Evolutionary conservation across 2,329 filamentous ascomycete species (phyloP).

Genomic region (Elsinoe perseae): DNA sequence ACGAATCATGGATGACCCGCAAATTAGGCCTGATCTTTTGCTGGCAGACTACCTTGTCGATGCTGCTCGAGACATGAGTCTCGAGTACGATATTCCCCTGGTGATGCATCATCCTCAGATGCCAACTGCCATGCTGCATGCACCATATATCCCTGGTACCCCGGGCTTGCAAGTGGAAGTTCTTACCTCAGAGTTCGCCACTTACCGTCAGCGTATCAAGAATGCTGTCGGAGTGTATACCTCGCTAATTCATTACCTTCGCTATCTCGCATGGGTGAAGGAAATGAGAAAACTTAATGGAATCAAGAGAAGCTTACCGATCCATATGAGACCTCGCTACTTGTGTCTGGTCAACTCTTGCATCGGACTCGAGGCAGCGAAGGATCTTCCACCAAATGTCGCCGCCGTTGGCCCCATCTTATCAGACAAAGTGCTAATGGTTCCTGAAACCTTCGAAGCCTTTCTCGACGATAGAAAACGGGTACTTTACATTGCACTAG

Average conservation of each 20-base stretch:
- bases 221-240: neutral
- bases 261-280: neutral
- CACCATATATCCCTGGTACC: neutral
- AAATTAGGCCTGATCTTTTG: neutral
- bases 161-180: neutral
- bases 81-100: neutral
- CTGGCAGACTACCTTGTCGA: neutral
- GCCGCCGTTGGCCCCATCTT: neutral
- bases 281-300: neutral
- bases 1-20: neutral
- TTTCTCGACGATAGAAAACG: neutral
- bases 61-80: neutral
- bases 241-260: neutral
- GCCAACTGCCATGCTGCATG: neutral
- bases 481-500: neutral
- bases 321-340: neutral
- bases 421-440: neutral
- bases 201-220: neutral
- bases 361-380: neutral
- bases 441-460: neutral
- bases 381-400: neutral
- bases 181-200: neutral
- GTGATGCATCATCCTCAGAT: neutral
- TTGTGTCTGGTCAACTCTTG: neutral
- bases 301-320: neutral